These are phyloP conservation scores for Friedmanniomyces simplex DNA, from an alignment of 495 filamentous ascomycete genomes.

Conservation along the genomic window DNA sequence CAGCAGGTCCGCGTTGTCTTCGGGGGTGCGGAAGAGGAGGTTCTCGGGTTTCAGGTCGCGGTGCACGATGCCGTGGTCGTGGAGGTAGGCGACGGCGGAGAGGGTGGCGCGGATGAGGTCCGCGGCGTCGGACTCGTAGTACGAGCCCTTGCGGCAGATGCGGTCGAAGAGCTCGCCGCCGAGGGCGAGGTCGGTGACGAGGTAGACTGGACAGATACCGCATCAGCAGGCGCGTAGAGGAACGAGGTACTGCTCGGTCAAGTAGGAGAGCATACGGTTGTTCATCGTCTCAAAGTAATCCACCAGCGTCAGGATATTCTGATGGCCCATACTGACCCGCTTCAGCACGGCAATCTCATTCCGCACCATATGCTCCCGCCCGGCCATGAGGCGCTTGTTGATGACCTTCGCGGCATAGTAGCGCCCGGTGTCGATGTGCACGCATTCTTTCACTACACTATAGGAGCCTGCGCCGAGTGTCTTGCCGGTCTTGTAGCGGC, in stretches of 20 bases:
- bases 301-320: conserved; percentile 93
- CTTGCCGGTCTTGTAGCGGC: conserved; percentile 97
- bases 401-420: conserved; percentile 99
- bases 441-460: conserved; percentile 98
- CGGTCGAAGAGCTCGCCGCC: conserved; percentile 97
- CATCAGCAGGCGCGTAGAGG: not conserved
- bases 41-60: conserved; percentile 73
- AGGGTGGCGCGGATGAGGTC: conserved; percentile 90
- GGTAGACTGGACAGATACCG: conserved; percentile 54
- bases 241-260: too few relatives aligned
- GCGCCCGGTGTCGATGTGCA: conserved; percentile 93
- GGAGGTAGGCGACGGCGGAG: conserved; percentile 94
- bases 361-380: conserved; percentile 96
- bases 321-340: conserved; percentile 92
- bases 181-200: conserved; percentile 93
- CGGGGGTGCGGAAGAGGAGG: conserved; percentile 66
- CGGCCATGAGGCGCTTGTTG: conserved; percentile 96
- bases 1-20: conserved; percentile 77
- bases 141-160: conserved; percentile 94
- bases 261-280: conserved; percentile 73
- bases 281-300: conserved; percentile 99
- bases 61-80: conserved; percentile 97
- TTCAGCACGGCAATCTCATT: conserved; percentile 98
- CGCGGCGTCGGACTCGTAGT: conserved; percentile 94
- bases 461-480: conserved; percentile 93